Evolutionary conservation across 257 asterid species (phyloP).

Genomic region (Henckelia pumila): DNA sequence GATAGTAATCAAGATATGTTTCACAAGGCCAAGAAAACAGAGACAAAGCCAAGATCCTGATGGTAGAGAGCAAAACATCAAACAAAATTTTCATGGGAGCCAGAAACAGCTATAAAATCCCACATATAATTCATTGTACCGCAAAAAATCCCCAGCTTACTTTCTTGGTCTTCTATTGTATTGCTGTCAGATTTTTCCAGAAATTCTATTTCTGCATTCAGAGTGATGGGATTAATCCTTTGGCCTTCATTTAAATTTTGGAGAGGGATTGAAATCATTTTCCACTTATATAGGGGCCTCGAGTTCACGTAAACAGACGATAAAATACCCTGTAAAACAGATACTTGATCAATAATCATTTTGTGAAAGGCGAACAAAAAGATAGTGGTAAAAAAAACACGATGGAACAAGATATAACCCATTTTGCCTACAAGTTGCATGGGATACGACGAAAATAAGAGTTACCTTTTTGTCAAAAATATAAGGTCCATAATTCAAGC

Average conservation of each 20-base stretch:
- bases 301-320: constrained; percentile 71
- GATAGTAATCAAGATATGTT: background rate
- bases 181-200: constrained; percentile 27
- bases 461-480: constrained; percentile 80
- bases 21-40: background rate
- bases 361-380: constrained; percentile 4
- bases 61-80: background rate
- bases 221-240: constrained; percentile 36
- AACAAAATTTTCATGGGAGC: background rate
- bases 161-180: constrained; percentile 25
- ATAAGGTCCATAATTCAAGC: constrained; percentile 75
- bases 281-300: constrained; percentile 66
- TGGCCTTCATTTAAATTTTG: constrained; percentile 52
- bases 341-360: constrained; percentile 8
- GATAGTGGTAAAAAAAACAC: background rate
- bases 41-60: background rate
- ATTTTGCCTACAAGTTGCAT: background rate
- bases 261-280: constrained; percentile 65
- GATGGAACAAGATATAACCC: background rate
- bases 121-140: background rate
- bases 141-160: constrained; percentile 37
- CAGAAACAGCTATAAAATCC: too few species aligned
- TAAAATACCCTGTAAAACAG: constrained; percentile 71
- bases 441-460: constrained; percentile 9
- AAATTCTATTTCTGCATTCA: constrained; percentile 25